Conservation (phyloP, 768 basidiomycete species). For the Neoboletus subvelutipes region DNA sequence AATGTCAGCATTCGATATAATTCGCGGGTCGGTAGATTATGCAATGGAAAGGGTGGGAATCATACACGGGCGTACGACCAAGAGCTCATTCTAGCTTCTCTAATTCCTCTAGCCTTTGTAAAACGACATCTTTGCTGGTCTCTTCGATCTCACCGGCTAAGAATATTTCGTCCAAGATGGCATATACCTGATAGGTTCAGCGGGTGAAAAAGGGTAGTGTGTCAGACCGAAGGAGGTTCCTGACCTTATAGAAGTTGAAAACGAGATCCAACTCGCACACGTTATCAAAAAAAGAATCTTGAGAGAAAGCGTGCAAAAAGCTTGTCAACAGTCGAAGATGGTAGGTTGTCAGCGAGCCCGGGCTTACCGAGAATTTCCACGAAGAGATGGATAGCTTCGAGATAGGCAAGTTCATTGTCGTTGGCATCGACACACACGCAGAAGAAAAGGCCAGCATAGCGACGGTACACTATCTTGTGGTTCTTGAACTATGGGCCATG, state of each 20-base stretch:
- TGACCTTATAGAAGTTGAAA: conserved; percentile 97
- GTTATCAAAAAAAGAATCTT: conserved; percentile 98
- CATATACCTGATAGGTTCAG: conserved; percentile 70
- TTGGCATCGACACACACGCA: conserved; percentile 97
- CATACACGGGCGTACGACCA: conserved; percentile 9
- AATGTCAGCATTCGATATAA: conserved; percentile 12
- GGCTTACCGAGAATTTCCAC: conserved; percentile 91
- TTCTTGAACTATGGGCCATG: conserved; percentile 75
- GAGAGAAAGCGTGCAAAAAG: neutral
- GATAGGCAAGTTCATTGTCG: conserved; percentile 95
- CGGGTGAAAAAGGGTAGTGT: conserved; percentile 6
- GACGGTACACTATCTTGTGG: conserved; percentile 95
- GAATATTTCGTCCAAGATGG: conserved; percentile 97
- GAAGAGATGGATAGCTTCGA: conserved; percentile 97
- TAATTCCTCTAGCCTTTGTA: conserved; percentile 84
- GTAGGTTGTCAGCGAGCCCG: neutral
- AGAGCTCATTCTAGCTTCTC: conserved; percentile 81
- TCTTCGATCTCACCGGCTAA: conserved; percentile 98
- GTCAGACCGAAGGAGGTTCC: neutral
- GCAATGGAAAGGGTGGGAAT: conserved; percentile 3
- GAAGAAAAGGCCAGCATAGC: conserved; percentile 98
- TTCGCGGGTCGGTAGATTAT: conserved; percentile 7
- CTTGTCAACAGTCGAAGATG: neutral
- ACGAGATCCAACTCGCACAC: conserved; percentile 98
- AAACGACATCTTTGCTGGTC: conserved; percentile 94